Conservation (phyloP, 257 asterid genomes). For the Thymus mandschuricus region DNA sequence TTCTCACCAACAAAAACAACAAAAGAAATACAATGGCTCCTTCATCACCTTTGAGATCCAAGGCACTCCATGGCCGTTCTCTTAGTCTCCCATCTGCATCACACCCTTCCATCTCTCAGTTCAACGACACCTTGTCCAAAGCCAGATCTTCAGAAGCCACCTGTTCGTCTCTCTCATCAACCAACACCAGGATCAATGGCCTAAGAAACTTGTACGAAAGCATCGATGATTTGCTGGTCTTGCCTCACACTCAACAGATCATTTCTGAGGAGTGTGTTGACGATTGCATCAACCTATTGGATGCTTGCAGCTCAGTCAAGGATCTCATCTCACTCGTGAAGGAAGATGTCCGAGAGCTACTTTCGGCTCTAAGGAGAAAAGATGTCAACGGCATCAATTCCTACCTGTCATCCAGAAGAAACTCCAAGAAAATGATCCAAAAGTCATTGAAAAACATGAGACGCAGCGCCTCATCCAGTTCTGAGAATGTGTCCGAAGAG, state of each 20-base stretch:
- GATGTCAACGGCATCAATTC: constrained; percentile 17
- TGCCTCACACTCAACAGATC: constrained; percentile 33
- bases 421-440: background rate
- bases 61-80: constrained; percentile 44
- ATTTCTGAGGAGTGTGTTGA: constrained; percentile 34
- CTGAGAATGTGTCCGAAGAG: constrained; percentile 1
- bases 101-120: constrained; percentile 39
- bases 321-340: constrained; percentile 32
- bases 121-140: constrained; percentile 31
- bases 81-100: constrained; percentile 42
- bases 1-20: background rate
- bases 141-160: constrained; percentile 31
- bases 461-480: background rate
- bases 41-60: constrained; percentile 34
- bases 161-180: constrained; percentile 33
- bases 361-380: constrained; percentile 34
- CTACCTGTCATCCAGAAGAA: constrained; percentile 11
- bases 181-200: constrained; percentile 25
- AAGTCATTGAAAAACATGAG: background rate
- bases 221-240: constrained; percentile 36
- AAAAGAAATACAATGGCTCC: constrained; percentile 35
- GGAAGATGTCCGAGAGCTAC: constrained; percentile 31
- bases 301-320: constrained; percentile 31
- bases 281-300: constrained; percentile 38
- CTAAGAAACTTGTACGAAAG: constrained; percentile 29